Evolutionary conservation across 257 asterid genomes (phyloP), one percentile per base, ranked within the genome.

Genomic region (Solanum bulbocastanum): DNA sequence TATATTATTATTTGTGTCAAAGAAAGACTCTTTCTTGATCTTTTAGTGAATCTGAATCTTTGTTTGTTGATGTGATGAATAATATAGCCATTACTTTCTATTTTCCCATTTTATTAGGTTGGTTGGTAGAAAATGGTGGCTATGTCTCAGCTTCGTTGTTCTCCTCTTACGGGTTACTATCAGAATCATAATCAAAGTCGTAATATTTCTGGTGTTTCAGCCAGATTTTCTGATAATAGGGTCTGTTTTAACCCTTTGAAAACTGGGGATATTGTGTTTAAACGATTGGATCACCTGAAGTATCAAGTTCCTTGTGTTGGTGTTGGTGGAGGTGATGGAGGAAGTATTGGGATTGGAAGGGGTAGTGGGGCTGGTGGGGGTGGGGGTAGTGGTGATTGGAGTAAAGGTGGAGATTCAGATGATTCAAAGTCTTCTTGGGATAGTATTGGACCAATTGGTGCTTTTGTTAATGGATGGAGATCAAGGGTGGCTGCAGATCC

Each of bases 401-500:
- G 92, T 36, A 91, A 91, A 5, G 93, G 93, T 18, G 96, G 93
- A 20, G 93, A 91, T 88, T 90, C 93, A 1, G 91, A 88, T 32
- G 94, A 93, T 12, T 93, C 92, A 25, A 86, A 88, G 68, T 87
- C 95, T 10, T 92, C 94, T 3, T 74, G 30, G 83, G 92, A 88
- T 83, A 87, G 94, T 0, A 91, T 94, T 65, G 98, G 99, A 71
- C 98, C 98, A 4, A 65, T 94, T 36, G 98, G 98, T 39, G 96
- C 95, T 23, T 94, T 96, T 68, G 68, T 96, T 39, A 88, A 20
- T 39, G 98, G 98, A 4, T 97, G 99, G 99, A 93, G 98, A 91
- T 92, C 98, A 11, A 90, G 99, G 83, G 98, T 95, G 85, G 94
- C 94, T 35, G 98, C 98, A 2, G 99, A 96, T 91, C 96, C 98